These are phyloP conservation scores for Borovskyia barvae DNA, from an alignment of 208 protist genomes.

Conservation along the genomic window DNA sequence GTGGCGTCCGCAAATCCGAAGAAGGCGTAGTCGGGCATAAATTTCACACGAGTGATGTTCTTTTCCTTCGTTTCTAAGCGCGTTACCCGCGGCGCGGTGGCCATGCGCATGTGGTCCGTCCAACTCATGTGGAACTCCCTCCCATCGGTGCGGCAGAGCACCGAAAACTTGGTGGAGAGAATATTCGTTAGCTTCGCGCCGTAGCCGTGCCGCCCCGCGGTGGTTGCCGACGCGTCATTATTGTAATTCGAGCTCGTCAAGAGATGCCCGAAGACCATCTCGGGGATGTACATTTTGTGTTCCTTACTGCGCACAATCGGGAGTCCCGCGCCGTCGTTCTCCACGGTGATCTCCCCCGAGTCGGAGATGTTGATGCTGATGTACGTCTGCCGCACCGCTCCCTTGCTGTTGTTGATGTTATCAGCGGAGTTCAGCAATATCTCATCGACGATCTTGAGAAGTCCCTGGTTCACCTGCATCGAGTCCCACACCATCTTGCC, in stretches of 20 bases:
- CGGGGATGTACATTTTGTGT: conserved; percentile 95
- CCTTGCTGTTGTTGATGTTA: conserved; percentile 90
- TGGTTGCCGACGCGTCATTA: conserved; percentile 89
- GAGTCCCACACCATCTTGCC: conserved; percentile 87
- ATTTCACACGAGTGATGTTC: conserved; percentile 86
- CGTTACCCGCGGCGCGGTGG: conserved; percentile 88
- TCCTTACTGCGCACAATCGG: conserved; percentile 91
- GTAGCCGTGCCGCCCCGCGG: conserved; percentile 97
- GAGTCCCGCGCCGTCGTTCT: conserved; percentile 96
- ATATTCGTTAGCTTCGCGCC: conserved; percentile 99
- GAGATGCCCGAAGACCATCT: conserved; percentile 98
- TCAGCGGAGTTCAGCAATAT: conserved; percentile 98
- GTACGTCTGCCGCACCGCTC: conserved; percentile 67
- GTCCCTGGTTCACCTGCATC: conserved; percentile 93
- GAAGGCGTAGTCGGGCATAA: conserved; percentile 87
- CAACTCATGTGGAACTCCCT: conserved; percentile 95
- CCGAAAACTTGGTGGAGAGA: conserved; percentile 96
- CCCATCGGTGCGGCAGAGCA: conserved; percentile 89
- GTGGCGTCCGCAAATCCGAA: conserved; percentile 70
- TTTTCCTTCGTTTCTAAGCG: conserved; percentile 60
- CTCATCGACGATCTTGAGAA: conserved; percentile 99
- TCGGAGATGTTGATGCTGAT: conserved; percentile 92
- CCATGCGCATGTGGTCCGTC: conserved; percentile 96
- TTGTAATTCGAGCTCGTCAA: conserved; percentile 97
- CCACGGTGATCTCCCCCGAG: conserved; percentile 87